Conservation (phyloP, 129 eudicot species). For the Flaveria robusta region DNA sequence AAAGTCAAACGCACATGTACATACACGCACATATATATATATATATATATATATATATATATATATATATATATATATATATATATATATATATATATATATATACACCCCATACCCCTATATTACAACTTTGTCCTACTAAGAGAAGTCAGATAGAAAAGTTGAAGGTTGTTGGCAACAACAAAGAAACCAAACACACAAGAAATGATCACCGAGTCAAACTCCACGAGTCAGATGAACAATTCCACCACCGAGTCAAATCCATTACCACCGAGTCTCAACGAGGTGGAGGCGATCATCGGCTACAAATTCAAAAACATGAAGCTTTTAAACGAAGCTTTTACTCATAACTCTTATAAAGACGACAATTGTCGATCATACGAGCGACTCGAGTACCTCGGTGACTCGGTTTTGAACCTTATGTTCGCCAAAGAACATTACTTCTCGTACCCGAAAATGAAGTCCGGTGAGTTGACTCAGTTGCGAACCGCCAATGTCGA, state of each 20-base stretch:
- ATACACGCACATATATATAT: too few species aligned
- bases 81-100: neutral
- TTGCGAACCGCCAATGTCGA: constrained; percentile 66
- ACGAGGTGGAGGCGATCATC: constrained; percentile 40
- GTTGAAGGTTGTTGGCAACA: constrained; percentile 2
- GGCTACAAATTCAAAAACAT: constrained; percentile 47
- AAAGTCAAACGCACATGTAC: too few species aligned
- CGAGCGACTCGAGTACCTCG: constrained; percentile 54
- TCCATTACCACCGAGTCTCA: constrained; percentile 22
- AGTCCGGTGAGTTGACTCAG: constrained; percentile 51
- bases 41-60: neutral
- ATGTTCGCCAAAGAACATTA: constrained; percentile 43
- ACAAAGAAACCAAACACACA: neutral
- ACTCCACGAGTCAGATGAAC: constrained; percentile 3
- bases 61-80: neutral
- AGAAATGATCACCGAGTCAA: constrained; percentile 6
- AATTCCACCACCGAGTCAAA: constrained; percentile 18
- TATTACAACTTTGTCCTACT: neutral
- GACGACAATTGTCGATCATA: constrained; percentile 24
- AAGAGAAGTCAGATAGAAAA: constrained; percentile 4
- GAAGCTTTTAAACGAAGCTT: constrained; percentile 41
- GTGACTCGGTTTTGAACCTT: constrained; percentile 53
- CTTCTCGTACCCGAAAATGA: constrained; percentile 38
- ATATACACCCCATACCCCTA: neutral
- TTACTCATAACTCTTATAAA: constrained; percentile 34